A percentile compares a stretch with the other conserved stretches of the same genome.
Conservation (phyloP, 768 basidiomycete species). For the Russula brevipes region DNA sequence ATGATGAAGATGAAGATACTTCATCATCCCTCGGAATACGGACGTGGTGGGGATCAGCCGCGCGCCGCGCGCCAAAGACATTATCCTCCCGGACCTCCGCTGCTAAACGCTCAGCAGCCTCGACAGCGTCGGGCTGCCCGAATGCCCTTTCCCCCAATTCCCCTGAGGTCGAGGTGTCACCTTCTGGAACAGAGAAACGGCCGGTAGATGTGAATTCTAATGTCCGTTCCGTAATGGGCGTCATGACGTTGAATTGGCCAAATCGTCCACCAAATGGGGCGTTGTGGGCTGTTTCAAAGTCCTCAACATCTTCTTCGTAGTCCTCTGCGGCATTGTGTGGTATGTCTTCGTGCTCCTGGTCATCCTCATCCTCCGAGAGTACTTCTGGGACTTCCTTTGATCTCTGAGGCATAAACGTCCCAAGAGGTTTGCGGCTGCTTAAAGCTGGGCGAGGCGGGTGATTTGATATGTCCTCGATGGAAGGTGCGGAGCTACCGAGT, state of each 20-base stretch:
- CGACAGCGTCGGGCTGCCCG: constrained; percentile 39
- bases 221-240: constrained; percentile 94
- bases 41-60: constrained; percentile 6
- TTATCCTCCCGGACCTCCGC: constrained; percentile 37
- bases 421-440: constrained; percentile 27
- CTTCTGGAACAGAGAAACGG: constrained; percentile 35
- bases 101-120: constrained; percentile 49
- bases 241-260: constrained; percentile 88
- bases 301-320: constrained; percentile 26
- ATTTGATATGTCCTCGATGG: constrained; percentile 28
- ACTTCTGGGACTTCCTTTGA: constrained; percentile 3
- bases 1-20: constrained; percentile 14
- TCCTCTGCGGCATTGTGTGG: constrained; percentile 1
- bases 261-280: constrained; percentile 69
- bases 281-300: constrained; percentile 27
- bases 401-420: constrained; percentile 21
- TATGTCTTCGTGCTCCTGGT: constrained; percentile 22
- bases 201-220: constrained; percentile 75
- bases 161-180: constrained; percentile 26
- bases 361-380: constrained; percentile 28
- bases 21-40: constrained; percentile 24
- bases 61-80: constrained; percentile 20
- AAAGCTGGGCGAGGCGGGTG: constrained; percentile 20
- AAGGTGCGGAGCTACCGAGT: constrained; percentile 37
- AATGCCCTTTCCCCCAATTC: constrained; percentile 27